Evolutionary conservation across 176 grass and related monocot genomes (phyloP), one percentile per base, ranked within the genome.

Genomic region (Avena eriantha): DNA sequence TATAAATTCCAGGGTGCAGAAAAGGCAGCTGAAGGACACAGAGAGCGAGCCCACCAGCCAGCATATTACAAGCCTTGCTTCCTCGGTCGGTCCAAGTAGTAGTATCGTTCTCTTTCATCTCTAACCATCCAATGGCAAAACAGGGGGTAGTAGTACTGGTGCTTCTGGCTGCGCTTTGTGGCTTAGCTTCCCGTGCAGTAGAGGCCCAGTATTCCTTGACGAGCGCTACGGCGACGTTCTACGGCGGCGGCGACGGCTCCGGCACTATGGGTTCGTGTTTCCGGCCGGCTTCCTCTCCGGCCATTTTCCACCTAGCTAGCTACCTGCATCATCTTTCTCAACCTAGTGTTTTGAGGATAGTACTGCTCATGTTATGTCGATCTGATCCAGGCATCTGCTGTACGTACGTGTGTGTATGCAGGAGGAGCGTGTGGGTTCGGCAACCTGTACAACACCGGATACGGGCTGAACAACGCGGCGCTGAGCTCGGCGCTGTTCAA

Each of bases 401-500:
- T 29, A 29, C 29, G 29, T 29, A 29, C 29, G 29, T 29, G 29
- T 29, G 36, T 39, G 7, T 6, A 39, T 39, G 19, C 35, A 74
- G 23, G 63, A 31, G 87, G 91, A 9, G 89, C 89, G 43, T 95
- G 94, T 14, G 79, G 91, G 16, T 96, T 88, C 16, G 89, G 85
- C 14, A 86, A 96, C 69, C 33, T 92, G 53, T 92, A 90, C 78
- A 96, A 50, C 58, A 0, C 34, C 45, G 22, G 9, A 7, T 16
- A 43, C 4, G 31, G 91, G 7, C 4, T 88, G 17, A 46, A 84
- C 67, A 95, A 75, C 15, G 74, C 92, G 8, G 92, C 92, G 15
- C 80, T 94, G 80, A 94, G 92, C 83, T 81, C 86, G 66, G 80
- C 41, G 76, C 73, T 94, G 31, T 94, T 94, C 86, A 89, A 84